Conservation (phyloP, 257 asterid genomes). For the Thymus mandschuricus region DNA sequence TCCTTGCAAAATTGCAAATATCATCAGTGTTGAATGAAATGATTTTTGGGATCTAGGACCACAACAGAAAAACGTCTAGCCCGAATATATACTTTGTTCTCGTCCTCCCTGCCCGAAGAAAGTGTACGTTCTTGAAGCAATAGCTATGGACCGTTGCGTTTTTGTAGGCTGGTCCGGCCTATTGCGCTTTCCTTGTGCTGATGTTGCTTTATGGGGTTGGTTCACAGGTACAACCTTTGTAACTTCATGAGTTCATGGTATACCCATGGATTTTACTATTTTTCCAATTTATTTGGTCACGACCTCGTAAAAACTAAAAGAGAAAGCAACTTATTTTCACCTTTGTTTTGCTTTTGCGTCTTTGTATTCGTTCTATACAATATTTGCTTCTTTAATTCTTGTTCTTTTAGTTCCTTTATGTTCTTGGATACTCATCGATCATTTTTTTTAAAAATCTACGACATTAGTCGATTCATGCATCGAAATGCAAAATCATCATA, state of each 20-base stretch:
- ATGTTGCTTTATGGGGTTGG: not conserved
- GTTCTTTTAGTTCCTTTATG: not conserved
- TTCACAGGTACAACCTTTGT: not conserved
- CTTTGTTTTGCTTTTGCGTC: constrained; percentile 36
- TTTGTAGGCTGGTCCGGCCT: not conserved
- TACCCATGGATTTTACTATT: not conserved
- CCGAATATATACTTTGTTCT: too few species aligned
- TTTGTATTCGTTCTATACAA: constrained; percentile 21
- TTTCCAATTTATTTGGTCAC: constrained; percentile 17
- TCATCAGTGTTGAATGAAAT: too few species aligned
- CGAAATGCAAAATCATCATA: not conserved
- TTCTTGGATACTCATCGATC: not conserved
- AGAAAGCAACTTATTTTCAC: constrained; percentile 38
- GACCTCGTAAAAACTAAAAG: constrained; percentile 45
- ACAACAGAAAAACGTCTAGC: too few species aligned
- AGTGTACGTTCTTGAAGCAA: too few species aligned
- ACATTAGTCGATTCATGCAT: not conserved
- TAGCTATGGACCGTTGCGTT: not conserved
- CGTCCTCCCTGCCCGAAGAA: too few species aligned
- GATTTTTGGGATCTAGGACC: too few species aligned
- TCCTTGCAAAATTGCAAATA: too few species aligned
- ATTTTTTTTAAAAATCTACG: not conserved
- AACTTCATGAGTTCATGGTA: too few species aligned
- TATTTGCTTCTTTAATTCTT: not conserved
- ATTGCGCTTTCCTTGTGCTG: constrained; percentile 9